phyloP scores from a whole-genome alignment of 352 stramenopile species.

The Phytophthora melonis region DNA sequence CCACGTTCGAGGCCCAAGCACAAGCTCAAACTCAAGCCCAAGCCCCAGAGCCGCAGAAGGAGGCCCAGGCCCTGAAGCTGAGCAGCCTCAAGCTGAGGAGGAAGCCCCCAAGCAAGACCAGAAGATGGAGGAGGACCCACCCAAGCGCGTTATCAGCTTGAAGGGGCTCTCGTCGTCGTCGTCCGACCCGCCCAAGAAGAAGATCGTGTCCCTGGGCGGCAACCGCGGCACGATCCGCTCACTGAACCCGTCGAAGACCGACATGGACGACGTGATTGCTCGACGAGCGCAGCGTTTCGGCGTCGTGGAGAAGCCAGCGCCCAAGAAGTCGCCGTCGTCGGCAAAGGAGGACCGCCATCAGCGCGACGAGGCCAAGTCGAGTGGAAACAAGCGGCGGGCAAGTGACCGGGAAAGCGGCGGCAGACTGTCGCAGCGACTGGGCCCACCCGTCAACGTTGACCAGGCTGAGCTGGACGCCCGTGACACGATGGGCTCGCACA shows the following conservation, averaged over 20 bases:
- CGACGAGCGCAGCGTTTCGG: slow-evolving; percentile 85
- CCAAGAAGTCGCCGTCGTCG: slow-evolving; percentile 36
- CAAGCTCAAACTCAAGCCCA: not conserved
- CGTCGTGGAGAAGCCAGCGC: slow-evolving; percentile 46
- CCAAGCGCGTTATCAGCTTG: slow-evolving; percentile 74
- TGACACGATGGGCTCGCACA: slow-evolving; percentile 62
- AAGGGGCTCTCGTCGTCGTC: slow-evolving; percentile 53
- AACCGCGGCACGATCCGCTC: slow-evolving; percentile 63
- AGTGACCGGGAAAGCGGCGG: slow-evolving; percentile 32
- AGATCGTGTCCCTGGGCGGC: slow-evolving; percentile 56
- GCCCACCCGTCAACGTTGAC: slow-evolving; percentile 80
- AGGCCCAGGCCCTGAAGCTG: not conserved
- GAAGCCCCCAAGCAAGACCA: slow-evolving; percentile 9
- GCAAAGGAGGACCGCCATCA: slow-evolving; percentile 28
- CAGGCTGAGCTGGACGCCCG: slow-evolving; percentile 80
- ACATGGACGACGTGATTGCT: slow-evolving; percentile 68
- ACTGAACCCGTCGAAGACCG: slow-evolving; percentile 49
- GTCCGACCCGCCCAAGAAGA: slow-evolving; percentile 48
- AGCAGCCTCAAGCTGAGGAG: slow-evolving; percentile 20
- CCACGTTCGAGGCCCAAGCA: slow-evolving; percentile 50
- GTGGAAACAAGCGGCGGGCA: slow-evolving; percentile 39
- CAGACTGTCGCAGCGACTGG: slow-evolving; percentile 62
- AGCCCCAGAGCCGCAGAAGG: not conserved
- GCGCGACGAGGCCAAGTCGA: slow-evolving; percentile 32
- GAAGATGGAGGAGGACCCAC: slow-evolving; percentile 15